Base-by-base conservation (phyloP, 768 basidiomycete genomes). In the Rhizopogon rudus region DNA sequence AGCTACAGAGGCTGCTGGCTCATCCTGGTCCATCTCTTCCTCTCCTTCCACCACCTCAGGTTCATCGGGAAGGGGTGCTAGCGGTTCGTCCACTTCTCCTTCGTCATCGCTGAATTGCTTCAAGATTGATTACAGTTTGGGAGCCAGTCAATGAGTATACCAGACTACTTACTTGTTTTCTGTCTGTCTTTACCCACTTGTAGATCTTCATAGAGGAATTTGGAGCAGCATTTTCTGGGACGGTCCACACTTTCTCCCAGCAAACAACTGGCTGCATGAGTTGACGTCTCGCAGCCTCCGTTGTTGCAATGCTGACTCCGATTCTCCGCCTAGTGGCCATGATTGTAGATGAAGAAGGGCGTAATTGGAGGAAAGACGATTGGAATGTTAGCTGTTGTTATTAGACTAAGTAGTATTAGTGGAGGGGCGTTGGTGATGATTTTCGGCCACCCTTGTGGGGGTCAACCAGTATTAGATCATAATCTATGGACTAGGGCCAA, bases 61-160 rank as follows among this genome's bases (percentile, higher is more conserved):
- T 60, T 91, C 90, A 54, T 82, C 81, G 5, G 88, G 91, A 42
- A 93, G 74, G 16, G 91, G 91, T 1, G 83, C 91, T 25, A 93
- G 77, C 13, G 90, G 89, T 62, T 89, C 88, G 61, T 93, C 88
- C 0, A 74, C 81, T 58, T 84, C 87, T 50, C 81, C 87, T 63
- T 93, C 91, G 56, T 92, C 88, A 63, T 93, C 91, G 63, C 87
- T 91, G 63, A 93, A 93, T 78, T 91, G 88, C 91, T 93, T 66
- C 58, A 51, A 57, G 37, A 52, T 43, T 56, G 44, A 31, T 45
- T 41, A 54, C 44, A 29, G 54, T 54, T 39, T 39, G 40, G 13
- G 39, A 51, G 37, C 31, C 28, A 28, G 39, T 41, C 43, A 31
- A 20, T 42, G 44, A 48, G 40, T 22, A 40, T 52, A 9, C 25